These are phyloP conservation scores for Aspergillus aculeatus DNA, from an alignment of 2,329 filamentous ascomycete genomes.

Conservation along the genomic window DNA sequence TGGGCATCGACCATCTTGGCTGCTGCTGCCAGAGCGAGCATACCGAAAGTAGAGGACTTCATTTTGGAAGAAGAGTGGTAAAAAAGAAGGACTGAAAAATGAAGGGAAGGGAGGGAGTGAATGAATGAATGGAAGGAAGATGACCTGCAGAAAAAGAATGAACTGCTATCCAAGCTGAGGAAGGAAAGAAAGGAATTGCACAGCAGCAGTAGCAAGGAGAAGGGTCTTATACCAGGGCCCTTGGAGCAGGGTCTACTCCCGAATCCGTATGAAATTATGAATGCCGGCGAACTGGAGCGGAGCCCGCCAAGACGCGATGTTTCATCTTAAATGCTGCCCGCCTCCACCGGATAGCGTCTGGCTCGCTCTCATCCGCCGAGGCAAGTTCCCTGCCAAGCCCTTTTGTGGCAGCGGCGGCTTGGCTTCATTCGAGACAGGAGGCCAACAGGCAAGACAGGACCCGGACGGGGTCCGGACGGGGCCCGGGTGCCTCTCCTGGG, in stretches of 20 bases:
- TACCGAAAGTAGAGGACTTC: conserved; percentile 20
- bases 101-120: conserved; percentile 6
- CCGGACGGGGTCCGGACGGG: too few relatives aligned
- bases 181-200: neutral
- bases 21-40: conserved; percentile 27
- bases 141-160: neutral
- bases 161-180: neutral
- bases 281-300: neutral
- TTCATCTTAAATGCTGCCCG: conserved; percentile 7
- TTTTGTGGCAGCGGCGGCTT: conserved; percentile 3
- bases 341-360: neutral
- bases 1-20: conserved; percentile 21
- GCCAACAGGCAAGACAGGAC: neutral
- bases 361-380: neutral
- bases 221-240: conserved; percentile 5
- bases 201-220: neutral
- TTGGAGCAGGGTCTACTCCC: neutral
- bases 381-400: neutral
- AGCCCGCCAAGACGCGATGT: conserved; percentile 3
- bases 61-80: conserved; percentile 10
- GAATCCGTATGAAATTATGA: neutral
- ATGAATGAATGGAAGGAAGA: conserved; percentile 1
- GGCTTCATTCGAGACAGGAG: conserved; percentile 2
- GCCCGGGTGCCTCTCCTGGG: neutral
- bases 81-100: conserved; percentile 8